Evolutionary conservation across 495 filamentous ascomycete species (phyloP), one percentile per base, ranked within the genome.

Genomic region (Achaetomiella virescens): DNA sequence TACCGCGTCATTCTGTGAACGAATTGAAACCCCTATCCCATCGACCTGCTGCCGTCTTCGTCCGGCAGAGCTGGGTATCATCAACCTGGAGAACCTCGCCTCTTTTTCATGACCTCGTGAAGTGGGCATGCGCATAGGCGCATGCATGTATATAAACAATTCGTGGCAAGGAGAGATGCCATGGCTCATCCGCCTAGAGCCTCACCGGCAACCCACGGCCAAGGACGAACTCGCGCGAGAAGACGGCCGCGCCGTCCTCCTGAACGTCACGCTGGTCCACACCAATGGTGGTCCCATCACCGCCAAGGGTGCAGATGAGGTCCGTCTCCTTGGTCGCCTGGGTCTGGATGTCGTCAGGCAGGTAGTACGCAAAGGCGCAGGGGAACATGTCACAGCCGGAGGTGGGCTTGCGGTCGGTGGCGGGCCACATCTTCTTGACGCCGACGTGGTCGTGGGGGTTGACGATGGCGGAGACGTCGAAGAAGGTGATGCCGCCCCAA

Each of bases 381-480:
- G 74, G 75, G 66, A 76, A 79, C 21, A 43, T 20, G 20, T 65
- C 54, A 64, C 78, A 81, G 44, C 78, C 78, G 5, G 76, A 77
- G 49, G 58, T 37, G n/a, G 52, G 57, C 24, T 59, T 51, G 2
- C 38, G 8, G 38, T 58, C 47, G 25, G 54, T 57, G 22, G 49
- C 59, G 25, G 78, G 78, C 66, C 62, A 78, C 45, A 80, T 67
- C 53, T 69, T 50, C 68, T 79, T 76, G 56, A 81, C 71, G 46
- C 67, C 67, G 29, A 70, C 25, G 31, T 63, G 56, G 64, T 80
- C 78, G 47, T 60, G 38, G 29, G 74, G 66, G 66, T 79, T 73
- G 61, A 78, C 77, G 51, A 81, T 80, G 62, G 77, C 77, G 5
- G 77, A 80, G 50, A 81, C 76, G 43, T 81, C 78, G 56, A 72